phyloP scores from a whole-genome alignment of 2,329 filamentous ascomycete species.

The Aspergillus pseudonomiae region DNA sequence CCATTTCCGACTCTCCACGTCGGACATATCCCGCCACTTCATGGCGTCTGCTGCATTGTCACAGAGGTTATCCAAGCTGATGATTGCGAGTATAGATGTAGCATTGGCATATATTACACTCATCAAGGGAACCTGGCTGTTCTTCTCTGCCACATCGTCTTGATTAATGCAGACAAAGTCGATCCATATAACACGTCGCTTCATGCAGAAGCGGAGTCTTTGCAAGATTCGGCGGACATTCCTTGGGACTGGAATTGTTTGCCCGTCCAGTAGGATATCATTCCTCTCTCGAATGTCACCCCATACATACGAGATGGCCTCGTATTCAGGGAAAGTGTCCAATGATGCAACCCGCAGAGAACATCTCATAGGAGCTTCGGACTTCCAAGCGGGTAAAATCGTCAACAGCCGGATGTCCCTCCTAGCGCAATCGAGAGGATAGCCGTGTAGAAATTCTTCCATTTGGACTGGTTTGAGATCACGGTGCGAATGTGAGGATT shows the following conservation, averaged over 20 bases:
- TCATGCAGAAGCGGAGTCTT: background rate
- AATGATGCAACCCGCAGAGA: too few species aligned
- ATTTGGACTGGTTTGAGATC: too few species aligned
- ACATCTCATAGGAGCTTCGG: too few species aligned
- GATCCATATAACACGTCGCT: slow-evolving; percentile 2
- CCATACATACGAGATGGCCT: background rate
- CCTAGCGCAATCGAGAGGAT: too few species aligned
- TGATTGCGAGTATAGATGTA: too few species aligned
- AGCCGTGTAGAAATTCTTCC: rapidly evolving
- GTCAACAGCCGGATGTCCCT: too few species aligned
- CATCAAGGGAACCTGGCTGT: slow-evolving; percentile 13
- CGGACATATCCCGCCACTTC: too few species aligned
- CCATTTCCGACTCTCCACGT: too few species aligned
- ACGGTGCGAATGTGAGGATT: too few species aligned
- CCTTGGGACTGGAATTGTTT: background rate
- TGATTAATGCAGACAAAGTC: slow-evolving; percentile 16
- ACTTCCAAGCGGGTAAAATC: too few species aligned
- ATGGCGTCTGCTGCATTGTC: too few species aligned
- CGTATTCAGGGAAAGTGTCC: background rate
- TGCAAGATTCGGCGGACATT: background rate
- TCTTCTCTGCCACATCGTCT: slow-evolving; percentile 4
- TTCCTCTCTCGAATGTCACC: background rate
- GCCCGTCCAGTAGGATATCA: background rate
- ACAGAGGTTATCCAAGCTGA: too few species aligned
- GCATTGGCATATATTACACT: slow-evolving; percentile 6